Evolutionary conservation across 106 monocot species (phyloP), one percentile per base, ranked within the genome.

Genomic region (Platanthera zijinensis): DNA sequence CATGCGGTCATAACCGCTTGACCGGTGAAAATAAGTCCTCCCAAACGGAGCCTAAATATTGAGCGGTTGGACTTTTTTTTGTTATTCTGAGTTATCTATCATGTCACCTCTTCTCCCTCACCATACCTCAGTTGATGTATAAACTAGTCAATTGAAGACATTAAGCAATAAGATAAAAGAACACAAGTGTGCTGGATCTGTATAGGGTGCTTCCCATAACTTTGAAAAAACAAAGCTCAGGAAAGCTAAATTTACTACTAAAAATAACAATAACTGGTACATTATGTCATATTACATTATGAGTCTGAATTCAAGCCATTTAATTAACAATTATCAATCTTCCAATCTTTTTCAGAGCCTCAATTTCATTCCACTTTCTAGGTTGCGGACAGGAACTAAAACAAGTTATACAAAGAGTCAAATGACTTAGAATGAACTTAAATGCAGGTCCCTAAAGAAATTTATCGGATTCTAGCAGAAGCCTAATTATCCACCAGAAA

Each of bases 401-500:
- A 52, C 11, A 66, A 66, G 32, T 30, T 32, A 63, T 22, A 22
- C 25, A 66, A 51, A 54, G 7, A 57, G 57, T 45, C 54, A 14
- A 15, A 63, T 67, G 18, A 39, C 61, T 18, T 48, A 1, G 11
- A 18, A 50, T 79, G 47, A 75, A 81, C 89, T 80, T 85, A 71
- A 82, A 75, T 50, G 93, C 76, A 77, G 90, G 39, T 39, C 39
- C 39, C 39, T 39, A 1, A 39, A 39, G 39, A 39, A 39, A 3
- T 39, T 3, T 39, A 39, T 1, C 39, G 39, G 39, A 39, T 39
- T 39, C 39, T 39, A 39, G 39, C 39, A 39, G 39, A 39, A 39
- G 39, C 39, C 39, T 1, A 39, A 39, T 39, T 92, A 67, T 87
- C 94, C 21, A 99, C 94, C 25, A 99, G 83, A 39, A 39, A 39